Conservation (phyloP, 306 rosid species). For the Rosa rugosa region DNA sequence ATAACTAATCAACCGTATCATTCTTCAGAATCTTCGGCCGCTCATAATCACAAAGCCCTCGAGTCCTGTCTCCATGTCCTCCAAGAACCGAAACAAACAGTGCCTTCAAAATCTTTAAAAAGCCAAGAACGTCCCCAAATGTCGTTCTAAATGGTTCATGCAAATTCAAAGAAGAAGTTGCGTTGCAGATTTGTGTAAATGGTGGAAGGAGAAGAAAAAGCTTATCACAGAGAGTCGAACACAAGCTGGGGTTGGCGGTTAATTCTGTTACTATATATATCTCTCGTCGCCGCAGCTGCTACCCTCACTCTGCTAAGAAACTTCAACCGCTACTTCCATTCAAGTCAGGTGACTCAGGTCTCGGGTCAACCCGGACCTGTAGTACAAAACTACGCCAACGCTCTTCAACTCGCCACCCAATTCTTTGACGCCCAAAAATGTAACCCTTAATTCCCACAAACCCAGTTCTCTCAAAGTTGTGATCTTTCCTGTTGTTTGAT, state of each 20-base stretch:
- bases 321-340: slow-evolving; percentile 23
- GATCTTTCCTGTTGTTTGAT: background rate
- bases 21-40: background rate
- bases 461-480: background rate
- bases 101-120: background rate
- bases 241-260: slow-evolving; percentile 40
- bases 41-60: background rate
- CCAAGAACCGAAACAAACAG: background rate
- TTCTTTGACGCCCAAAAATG: slow-evolving; percentile 67
- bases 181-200: background rate
- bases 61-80: too few species aligned
- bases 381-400: slow-evolving; percentile 39
- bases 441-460: slow-evolving; percentile 6
- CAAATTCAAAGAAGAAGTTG: background rate
- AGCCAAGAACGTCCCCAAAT: background rate
- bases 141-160: background rate
- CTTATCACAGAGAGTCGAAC: slow-evolving; percentile 7
- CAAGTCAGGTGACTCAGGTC: background rate
- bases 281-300: slow-evolving; percentile 37
- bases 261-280: slow-evolving; percentile 28
- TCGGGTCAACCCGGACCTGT: slow-evolving; percentile 27
- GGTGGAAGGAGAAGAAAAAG: slow-evolving; percentile 23
- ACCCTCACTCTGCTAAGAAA: slow-evolving; percentile 24
- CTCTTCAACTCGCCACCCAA: slow-evolving; percentile 43
- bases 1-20: background rate